Percentiles rank a stretch among this genome's conserved stretches.
phyloP scores from a whole-genome alignment of 306 rosid species.

The Neltuma alba region DNA sequence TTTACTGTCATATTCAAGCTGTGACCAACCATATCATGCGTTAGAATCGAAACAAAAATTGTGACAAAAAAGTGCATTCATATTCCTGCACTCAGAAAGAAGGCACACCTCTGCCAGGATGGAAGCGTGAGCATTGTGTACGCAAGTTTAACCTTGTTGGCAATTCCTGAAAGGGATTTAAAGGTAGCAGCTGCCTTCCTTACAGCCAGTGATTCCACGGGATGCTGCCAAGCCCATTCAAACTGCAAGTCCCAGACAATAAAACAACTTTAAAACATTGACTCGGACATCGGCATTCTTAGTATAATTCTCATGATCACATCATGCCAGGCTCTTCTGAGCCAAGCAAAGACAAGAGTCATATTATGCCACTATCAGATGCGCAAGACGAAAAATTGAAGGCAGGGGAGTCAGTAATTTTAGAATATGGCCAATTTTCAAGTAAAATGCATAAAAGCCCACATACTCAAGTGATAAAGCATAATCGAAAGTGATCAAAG shows the following conservation, averaged over 20 bases:
- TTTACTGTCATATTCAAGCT: constrained; percentile 84
- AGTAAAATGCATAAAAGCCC: constrained; percentile 14
- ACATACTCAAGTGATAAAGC: background rate
- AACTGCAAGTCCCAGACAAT: constrained; percentile 63
- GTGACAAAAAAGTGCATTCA: background rate
- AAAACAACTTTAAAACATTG: background rate
- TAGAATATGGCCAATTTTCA: constrained; percentile 23
- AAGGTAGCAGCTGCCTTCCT: constrained; percentile 83
- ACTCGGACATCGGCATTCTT: constrained; percentile 6
- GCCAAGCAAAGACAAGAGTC: constrained; percentile 13
- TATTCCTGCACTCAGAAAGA: constrained; percentile 24
- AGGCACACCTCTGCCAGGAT: constrained; percentile 74
- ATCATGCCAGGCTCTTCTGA: constrained; percentile 17
- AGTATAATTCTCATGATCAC: background rate
- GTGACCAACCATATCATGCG: constrained; percentile 34
- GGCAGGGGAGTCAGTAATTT: background rate
- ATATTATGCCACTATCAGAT: background rate
- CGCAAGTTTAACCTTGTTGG: constrained; percentile 87
- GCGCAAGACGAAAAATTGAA: background rate
- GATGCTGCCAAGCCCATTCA: constrained; percentile 99
- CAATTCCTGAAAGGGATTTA: constrained; percentile 85
- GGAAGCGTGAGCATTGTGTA: constrained; percentile 95
- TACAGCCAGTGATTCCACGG: constrained; percentile 83
- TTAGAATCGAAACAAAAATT: constrained; percentile 30
- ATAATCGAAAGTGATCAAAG: background rate